Base-by-base conservation (phyloP, 345 rosid genomes). In the Cardamine resedifolia region DNA sequence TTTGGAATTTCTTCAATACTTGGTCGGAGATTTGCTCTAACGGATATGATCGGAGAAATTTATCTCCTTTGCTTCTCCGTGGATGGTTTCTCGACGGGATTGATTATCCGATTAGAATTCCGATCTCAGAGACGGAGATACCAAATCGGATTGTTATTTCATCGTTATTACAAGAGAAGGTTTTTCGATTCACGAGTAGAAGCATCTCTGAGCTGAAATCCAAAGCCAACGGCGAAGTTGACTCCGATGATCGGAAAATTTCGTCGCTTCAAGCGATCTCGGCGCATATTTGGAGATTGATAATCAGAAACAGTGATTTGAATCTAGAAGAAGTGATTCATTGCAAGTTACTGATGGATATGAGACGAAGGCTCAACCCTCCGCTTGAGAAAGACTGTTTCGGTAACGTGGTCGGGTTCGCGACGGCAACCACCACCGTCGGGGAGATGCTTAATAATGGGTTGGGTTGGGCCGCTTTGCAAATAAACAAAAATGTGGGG, bases 11-110 rank as follows among this genome's bases (percentile, higher is more conserved):
- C 55, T 49, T 80, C 34, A 82, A 82, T 3, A 71, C 79, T 41
- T 81, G 84, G 84, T 74, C 84, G 31, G 64, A 78, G 43, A 81
- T 81, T 59, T 81, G 76, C 34, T 70, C 26, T 59, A n/a, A 72
- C 53, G n/a, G 80, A 26, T 28, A 48, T 5, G 8, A 20, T 10
- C 76, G 11, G 69, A 65, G 7, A 43, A 24, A 10, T 2, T 20
- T n/a, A 0, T 15, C 57, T 11, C 56, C 56, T 57, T 74, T 77
- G 33, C 20, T 70, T 33, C 44, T 81, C 31, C 58, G 77, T 26
- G 48, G 73, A 0, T 74, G 74, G 78, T 81, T 77, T 71, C 72
- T 63, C 19, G 39, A 48, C 20, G 70, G 39, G 1, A 28, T 58
- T 0, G 48, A 48, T 14, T 43, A n/a, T 16, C 76, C 85, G 1